Evolutionary conservation across 2,329 filamentous ascomycete species (phyloP).

Genomic region (Aspergillus ruber): DNA sequence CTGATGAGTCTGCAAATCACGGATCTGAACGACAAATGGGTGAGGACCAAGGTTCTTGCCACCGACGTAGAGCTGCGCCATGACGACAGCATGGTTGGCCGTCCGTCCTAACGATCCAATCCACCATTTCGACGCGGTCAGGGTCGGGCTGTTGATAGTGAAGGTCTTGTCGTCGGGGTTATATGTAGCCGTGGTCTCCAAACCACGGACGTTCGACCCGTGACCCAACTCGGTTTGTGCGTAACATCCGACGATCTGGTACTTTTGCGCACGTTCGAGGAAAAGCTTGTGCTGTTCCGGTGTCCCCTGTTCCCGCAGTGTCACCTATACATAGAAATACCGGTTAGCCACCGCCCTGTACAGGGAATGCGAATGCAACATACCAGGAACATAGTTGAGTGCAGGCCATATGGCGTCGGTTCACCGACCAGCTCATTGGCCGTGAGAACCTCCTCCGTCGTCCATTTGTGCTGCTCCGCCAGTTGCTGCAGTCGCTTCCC

Average conservation of each 20-base stretch:
- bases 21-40: conserved; percentile 70
- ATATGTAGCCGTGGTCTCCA: conserved; percentile 70
- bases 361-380: conserved; percentile 12
- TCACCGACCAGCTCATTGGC: conserved; percentile 67
- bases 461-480: conserved; percentile 61
- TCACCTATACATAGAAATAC: conserved; percentile 43
- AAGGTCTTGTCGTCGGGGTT: conserved; percentile 68
- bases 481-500: conserved; percentile 65
- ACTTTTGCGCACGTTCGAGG: conserved; percentile 60
- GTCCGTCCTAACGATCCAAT: conserved; percentile 70
- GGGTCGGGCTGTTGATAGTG: conserved; percentile 63
- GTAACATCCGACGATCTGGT: conserved; percentile 71
- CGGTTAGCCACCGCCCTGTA: neutral
- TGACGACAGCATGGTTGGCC: conserved; percentile 71
- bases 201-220: conserved; percentile 67
- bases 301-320: conserved; percentile 64
- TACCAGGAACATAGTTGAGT: conserved; percentile 64
- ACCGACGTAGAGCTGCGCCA: conserved; percentile 66
- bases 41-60: conserved; percentile 68
- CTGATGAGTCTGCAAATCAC: conserved; percentile 63
- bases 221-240: conserved; percentile 76
- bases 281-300: conserved; percentile 68
- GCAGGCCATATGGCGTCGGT: conserved; percentile 66
- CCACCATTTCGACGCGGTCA: conserved; percentile 80
- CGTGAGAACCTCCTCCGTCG: conserved; percentile 53